Evolutionary conservation across 495 filamentous ascomycete genomes (phyloP).

Genomic region (Xylaria venustula): DNA sequence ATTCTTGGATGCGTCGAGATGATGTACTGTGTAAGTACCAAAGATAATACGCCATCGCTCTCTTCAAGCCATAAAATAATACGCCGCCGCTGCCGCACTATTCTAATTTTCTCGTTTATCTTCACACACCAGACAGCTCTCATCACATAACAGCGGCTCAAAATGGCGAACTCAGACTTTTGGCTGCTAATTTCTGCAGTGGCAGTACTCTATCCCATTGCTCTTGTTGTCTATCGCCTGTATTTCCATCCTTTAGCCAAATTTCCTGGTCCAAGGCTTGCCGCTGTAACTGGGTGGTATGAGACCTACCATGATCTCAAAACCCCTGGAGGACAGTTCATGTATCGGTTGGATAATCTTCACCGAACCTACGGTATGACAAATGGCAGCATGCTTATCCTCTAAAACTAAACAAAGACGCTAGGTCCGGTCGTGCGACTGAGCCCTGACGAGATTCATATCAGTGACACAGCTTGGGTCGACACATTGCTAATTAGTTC

Average conservation of each 20-base stretch:
- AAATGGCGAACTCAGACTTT: background rate
- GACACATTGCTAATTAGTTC: background rate
- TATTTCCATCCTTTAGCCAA: slow-evolving; percentile 51
- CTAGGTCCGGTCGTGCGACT: slow-evolving; percentile 5
- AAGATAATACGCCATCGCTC: background rate
- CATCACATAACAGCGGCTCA: background rate
- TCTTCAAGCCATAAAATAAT: background rate
- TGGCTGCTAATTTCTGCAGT: slow-evolving; percentile 16
- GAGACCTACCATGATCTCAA: slow-evolving; percentile 50
- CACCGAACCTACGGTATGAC: slow-evolving; percentile 43
- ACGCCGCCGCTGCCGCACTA: background rate
- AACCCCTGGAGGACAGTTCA: slow-evolving; percentile 31
- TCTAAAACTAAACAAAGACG: background rate
- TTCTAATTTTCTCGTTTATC: background rate
- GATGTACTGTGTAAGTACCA: background rate
- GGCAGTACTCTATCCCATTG: slow-evolving; percentile 22
- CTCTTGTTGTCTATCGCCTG: slow-evolving; percentile 41
- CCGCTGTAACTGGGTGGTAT: slow-evolving; percentile 47
- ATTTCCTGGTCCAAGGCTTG: slow-evolving; percentile 53
- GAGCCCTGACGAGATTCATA: slow-evolving; percentile 3
- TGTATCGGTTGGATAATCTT: slow-evolving; percentile 35
- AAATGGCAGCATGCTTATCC: background rate
- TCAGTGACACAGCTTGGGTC: slow-evolving; percentile 5
- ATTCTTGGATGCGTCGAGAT: background rate
- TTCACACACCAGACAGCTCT: too few relatives aligned